These are phyloP conservation scores for Candida nanaspora DNA, from an alignment of 805 yeast species.

Conservation along the genomic window DNA sequence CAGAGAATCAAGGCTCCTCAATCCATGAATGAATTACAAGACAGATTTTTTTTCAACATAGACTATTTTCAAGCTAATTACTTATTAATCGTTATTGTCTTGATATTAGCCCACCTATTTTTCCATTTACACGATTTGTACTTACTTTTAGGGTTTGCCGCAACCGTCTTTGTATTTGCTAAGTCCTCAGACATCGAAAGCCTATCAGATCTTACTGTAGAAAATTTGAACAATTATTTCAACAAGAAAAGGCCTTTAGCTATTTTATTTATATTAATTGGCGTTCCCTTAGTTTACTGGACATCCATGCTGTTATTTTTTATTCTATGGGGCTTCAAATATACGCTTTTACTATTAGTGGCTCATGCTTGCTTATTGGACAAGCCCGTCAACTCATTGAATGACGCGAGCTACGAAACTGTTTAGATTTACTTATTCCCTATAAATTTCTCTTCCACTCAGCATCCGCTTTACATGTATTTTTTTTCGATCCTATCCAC, in stretches of 20 bases:
- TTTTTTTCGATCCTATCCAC: too few relatives aligned
- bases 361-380: neutral
- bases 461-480: too few relatives aligned
- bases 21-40: conserved; percentile 75
- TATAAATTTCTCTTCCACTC: neutral
- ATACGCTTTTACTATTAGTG: neutral
- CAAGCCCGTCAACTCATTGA: neutral
- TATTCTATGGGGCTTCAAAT: neutral
- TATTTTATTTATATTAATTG: neutral
- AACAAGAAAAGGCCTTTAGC: neutral
- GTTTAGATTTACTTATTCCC: neutral
- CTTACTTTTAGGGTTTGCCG: neutral
- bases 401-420: neutral
- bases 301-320: neutral
- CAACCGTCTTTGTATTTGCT: neutral
- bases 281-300: neutral
- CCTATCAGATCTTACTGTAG: neutral
- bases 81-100: conserved; percentile 55
- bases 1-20: conserved; percentile 80
- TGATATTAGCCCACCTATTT: conserved; percentile 21
- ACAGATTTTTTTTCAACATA: conserved; percentile 76
- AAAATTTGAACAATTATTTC: neutral
- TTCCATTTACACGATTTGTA: conserved; percentile 9
- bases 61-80: conserved; percentile 84
- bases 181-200: neutral